These are phyloP conservation scores for Eimeria falciformis DNA, from an alignment of 169 alveolate genomes.

Conservation along the genomic window DNA sequence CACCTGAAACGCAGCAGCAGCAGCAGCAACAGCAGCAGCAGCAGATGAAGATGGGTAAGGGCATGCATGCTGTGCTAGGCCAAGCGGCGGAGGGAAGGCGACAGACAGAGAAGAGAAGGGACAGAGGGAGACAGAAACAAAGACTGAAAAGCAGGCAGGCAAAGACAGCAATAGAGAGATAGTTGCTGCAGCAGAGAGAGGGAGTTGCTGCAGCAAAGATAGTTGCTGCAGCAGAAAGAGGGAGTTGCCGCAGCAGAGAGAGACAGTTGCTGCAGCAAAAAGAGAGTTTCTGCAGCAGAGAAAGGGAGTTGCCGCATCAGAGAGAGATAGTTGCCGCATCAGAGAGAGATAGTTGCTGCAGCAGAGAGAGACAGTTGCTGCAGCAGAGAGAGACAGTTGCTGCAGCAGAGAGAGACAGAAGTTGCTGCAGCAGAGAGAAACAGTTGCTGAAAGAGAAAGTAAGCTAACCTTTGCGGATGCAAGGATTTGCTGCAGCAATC, in stretches of 20 bases:
- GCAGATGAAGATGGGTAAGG: neutral
- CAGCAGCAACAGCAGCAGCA: no score
- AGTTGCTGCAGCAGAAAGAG: neutral
- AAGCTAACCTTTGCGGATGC: neutral
- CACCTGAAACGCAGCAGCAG: neutral
- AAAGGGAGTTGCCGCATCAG: no score
- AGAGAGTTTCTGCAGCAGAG: no score
- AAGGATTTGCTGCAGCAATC: neutral
- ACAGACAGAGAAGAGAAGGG: neutral
- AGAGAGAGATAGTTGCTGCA: no score
- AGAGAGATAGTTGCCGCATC: no score
- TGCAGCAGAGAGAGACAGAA: no score
- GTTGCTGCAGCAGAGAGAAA: constrained; percentile 1
- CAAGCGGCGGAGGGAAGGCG: no score
- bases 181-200: neutral
- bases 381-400: neutral
- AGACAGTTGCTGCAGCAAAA: no score
- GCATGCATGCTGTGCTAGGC: no score
- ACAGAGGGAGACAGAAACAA: neutral
- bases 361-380: neutral
- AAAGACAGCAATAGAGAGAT: neutral
- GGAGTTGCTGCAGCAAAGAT: neutral
- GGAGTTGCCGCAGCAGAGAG: no score
- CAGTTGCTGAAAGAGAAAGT: neutral
- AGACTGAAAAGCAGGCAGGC: neutral